Conservation (phyloP, 2,329 filamentous ascomycete species). For the Botryotinia calthae region DNA sequence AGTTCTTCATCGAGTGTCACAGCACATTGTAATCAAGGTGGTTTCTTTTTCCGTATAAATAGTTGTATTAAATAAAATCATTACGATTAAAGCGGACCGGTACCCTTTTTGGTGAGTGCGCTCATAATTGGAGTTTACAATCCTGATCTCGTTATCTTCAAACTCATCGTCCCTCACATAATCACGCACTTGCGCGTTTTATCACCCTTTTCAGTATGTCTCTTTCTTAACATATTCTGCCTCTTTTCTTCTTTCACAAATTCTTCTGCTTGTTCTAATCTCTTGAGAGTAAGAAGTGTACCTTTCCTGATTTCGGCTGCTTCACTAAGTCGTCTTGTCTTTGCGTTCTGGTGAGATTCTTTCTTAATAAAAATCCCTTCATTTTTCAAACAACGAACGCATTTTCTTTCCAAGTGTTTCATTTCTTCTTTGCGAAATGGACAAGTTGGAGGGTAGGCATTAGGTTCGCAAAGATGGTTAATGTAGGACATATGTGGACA, state of each 20-base stretch:
- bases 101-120: no score
- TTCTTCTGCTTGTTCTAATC: neutral
- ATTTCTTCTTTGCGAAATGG: neutral
- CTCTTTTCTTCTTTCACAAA: neutral
- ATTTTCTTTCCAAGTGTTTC: neutral
- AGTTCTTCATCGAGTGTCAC: neutral
- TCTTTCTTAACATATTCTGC: neutral
- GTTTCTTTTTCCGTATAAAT: neutral
- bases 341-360: neutral
- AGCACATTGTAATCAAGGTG: neutral
- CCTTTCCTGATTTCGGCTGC: neutral
- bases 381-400: neutral
- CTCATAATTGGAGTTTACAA: neutral
- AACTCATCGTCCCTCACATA: neutral
- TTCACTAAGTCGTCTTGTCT: neutral
- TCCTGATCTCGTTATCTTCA: neutral
- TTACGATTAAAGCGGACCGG: neutral
- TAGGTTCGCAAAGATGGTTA: neutral
- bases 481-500: neutral
- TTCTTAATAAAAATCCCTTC: neutral
- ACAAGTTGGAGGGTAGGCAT: neutral
- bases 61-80: neutral
- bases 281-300: neutral
- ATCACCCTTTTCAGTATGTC: neutral
- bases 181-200: neutral